Evolutionary conservation across 768 basidiomycete species (phyloP), one percentile per base, ranked within the genome.

Genomic region (Leucogyrophana mollusca): DNA sequence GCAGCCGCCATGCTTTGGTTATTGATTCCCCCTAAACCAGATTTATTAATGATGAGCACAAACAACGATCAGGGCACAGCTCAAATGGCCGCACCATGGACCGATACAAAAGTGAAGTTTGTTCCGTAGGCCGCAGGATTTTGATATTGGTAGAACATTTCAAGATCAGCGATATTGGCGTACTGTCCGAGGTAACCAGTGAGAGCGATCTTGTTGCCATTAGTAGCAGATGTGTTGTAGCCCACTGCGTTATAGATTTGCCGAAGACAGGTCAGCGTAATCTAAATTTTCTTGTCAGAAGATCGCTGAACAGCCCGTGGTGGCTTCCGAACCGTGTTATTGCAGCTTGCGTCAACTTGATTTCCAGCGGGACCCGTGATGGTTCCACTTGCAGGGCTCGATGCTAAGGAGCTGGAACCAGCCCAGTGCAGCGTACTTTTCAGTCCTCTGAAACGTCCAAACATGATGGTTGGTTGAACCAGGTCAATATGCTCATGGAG

Each of bases 391-490:
- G 50, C 41, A 24, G 46, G 20, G 13, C 34, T 46, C 27, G 27
- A 30, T 30, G 27, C 27, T 14, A 18, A 33, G 23, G 17, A 16
- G 27, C 8, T 42, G 37, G 1, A 33, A 1, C 55, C 51, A 11
- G 64, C 49, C 56, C 56, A 66, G 45, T 70, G 65, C 18, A 79
- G 53, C 0, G 69, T 77, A 4, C 72, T 71, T 46, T 54, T 70
- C 45, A 76, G 64, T 5, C 64, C 62, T 50, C 71, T 76, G 49
- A 68, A 64, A 47, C 73, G 74, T 35, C 72, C 67, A 55, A 88
- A 89, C 60, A 79, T 74, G 1, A 84, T 88, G 2, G 87, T 88
- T 0, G 87, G 87, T 50, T 87, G 84, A 22, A 89, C 68, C 22
- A 87, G 62, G 27, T 87, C 83, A 46, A 88, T 60, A 56, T 87